Percentiles rank a stretch among this genome's conserved stretches.
Evolutionary conservation across 768 basidiomycete species (phyloP).

Genomic region (Tylopilus cervinicoccineus): DNA sequence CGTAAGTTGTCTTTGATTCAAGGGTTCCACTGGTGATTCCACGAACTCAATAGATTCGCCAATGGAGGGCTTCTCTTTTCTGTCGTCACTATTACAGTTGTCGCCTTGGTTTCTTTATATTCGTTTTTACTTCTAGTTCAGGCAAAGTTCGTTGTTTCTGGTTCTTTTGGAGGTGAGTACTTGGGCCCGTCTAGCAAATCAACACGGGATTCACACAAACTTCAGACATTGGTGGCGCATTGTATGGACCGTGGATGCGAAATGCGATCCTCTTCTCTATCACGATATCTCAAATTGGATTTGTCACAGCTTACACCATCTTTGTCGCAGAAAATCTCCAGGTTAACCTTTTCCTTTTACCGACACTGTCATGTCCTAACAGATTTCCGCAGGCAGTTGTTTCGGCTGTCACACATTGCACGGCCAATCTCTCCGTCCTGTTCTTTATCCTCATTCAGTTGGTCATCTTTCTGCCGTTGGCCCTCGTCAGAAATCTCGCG

Average conservation of each 20-base stretch:
- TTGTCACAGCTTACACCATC: conserved; percentile 89
- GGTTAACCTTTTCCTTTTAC: conserved; percentile 23
- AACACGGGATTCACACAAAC: not conserved
- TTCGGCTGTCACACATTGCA: conserved; percentile 73
- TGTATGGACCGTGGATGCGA: conserved; percentile 95
- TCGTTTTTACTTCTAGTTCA: conserved; percentile 90
- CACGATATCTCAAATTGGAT: conserved; percentile 84
- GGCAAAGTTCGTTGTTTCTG: conserved; percentile 84
- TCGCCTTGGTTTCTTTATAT: conserved; percentile 85
- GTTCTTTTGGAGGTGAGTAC: conserved; percentile 83
- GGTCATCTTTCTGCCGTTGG: conserved; percentile 84
- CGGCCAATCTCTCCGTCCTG: conserved; percentile 59
- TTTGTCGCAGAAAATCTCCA: conserved; percentile 91
- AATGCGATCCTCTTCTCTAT: conserved; percentile 85
- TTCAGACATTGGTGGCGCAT: conserved; percentile 84
- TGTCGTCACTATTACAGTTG: conserved; percentile 63
- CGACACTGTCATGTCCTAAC: not conserved
- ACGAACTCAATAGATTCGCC: conserved; percentile 59
- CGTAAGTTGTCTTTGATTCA: conserved; percentile 38
- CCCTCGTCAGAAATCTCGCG: conserved; percentile 88
- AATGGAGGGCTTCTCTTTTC: conserved; percentile 97
- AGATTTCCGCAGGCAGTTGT: conserved; percentile 66
- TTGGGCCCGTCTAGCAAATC: not conserved
- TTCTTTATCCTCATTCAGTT: conserved; percentile 84
- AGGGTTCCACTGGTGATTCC: conserved; percentile 1